phyloP scores from a whole-genome alignment of 768 basidiomycete species.

The Leccinum uliginosum region DNA sequence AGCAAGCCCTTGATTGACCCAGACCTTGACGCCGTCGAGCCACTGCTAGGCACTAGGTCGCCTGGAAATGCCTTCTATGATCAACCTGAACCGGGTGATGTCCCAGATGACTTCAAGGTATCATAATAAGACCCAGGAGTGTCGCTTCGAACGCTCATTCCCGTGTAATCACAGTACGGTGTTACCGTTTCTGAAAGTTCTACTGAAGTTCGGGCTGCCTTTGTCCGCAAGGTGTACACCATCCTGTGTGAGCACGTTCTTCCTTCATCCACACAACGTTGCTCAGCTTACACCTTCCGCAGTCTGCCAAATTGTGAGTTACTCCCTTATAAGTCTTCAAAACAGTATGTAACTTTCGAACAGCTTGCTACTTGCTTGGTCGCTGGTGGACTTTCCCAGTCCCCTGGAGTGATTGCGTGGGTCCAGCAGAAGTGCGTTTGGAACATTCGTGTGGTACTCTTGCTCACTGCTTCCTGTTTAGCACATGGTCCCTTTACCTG shows the following conservation, averaged over 20 bases:
- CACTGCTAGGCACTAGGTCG: constrained; percentile 52
- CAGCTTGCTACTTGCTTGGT: constrained; percentile 76
- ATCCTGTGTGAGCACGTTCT: constrained; percentile 69
- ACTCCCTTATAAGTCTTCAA: neutral
- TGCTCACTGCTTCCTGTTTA: constrained; percentile 24
- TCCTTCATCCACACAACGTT: neutral
- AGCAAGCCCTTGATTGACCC: constrained; percentile 31
- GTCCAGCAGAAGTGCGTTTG: constrained; percentile 61
- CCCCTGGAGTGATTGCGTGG: constrained; percentile 58
- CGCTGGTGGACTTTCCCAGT: constrained; percentile 65
- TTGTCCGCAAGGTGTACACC: constrained; percentile 87
- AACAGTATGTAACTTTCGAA: constrained; percentile 3
- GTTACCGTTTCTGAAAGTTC: constrained; percentile 75
- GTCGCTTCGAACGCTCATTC: constrained; percentile 3
- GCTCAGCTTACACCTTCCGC: constrained; percentile 4
- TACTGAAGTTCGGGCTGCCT: constrained; percentile 74
- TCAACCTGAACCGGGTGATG: constrained; percentile 67
- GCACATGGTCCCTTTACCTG: constrained; percentile 76
- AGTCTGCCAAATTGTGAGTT: constrained; percentile 72
- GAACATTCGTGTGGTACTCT: neutral
- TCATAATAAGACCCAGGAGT: constrained; percentile 26
- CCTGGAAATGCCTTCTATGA: constrained; percentile 57
- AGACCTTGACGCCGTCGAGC: constrained; percentile 43
- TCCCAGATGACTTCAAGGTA: constrained; percentile 95
- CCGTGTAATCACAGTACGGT: constrained; percentile 54